Evolutionary conservation across 1,139 yeast species (phyloP).

Genomic region (Pichia sp.): DNA sequence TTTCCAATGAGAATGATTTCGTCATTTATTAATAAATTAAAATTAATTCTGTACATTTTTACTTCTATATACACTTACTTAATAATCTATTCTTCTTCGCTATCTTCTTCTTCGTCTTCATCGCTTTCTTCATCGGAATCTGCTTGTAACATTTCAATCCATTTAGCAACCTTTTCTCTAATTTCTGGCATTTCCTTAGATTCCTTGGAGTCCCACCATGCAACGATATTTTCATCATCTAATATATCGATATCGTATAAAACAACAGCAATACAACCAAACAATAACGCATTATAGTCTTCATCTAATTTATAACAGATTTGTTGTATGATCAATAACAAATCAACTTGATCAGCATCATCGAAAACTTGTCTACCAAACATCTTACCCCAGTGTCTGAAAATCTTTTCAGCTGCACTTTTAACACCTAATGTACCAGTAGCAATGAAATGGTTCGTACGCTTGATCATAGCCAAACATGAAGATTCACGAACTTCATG

Average conservation of each 20-base stretch:
- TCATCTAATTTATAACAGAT: conserved; percentile 40
- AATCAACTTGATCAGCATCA: conserved; percentile 70
- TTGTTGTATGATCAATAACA: conserved; percentile 58
- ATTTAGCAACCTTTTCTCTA: conserved; percentile 60
- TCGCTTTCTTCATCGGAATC: conserved; percentile 51
- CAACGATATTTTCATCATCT: conserved; percentile 74
- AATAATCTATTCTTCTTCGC: conserved; percentile 7
- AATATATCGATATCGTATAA: conserved; percentile 79
- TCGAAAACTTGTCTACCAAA: conserved; percentile 83
- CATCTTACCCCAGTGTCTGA: conserved; percentile 77
- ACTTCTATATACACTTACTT: neutral
- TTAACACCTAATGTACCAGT: conserved; percentile 75
- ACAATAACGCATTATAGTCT: conserved; percentile 45
- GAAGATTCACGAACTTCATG: conserved; percentile 91
- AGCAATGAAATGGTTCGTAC: conserved; percentile 69
- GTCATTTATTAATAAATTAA: conserved; percentile 9
- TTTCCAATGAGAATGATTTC: conserved; percentile 9
- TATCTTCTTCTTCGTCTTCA: conserved; percentile 13
- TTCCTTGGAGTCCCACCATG: conserved; percentile 73
- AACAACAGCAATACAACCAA: conserved; percentile 63
- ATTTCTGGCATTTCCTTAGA: conserved; percentile 47
- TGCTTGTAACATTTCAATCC: conserved; percentile 83
- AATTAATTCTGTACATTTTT: neutral
- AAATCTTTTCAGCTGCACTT: conserved; percentile 73
- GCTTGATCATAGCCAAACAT: conserved; percentile 62